Conservation (phyloP, 768 basidiomycete species). For the Tricholoma bakamatsutake region DNA sequence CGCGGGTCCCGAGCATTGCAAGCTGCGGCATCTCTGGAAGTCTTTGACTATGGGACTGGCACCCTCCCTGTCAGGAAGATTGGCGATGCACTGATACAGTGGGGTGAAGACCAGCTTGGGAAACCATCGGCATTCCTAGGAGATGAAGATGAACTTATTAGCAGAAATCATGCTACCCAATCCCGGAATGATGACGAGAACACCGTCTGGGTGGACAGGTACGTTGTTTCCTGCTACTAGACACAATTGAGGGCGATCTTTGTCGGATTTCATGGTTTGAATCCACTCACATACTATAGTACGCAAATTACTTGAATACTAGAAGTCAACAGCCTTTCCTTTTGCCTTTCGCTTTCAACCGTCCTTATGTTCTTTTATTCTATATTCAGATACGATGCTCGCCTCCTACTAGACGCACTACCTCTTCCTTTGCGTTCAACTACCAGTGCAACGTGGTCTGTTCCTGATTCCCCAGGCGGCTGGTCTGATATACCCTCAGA, state of each 20-base stretch:
- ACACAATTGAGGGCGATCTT: background rate
- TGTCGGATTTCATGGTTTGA: background rate
- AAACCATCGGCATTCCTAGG: constrained; percentile 10
- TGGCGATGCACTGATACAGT: constrained; percentile 30
- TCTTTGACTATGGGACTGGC: constrained; percentile 14
- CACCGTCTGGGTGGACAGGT: constrained; percentile 80
- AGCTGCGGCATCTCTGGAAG: constrained; percentile 34
- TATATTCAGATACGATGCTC: constrained; percentile 65
- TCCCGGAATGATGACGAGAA: constrained; percentile 10
- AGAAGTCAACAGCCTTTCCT: constrained; percentile 23
- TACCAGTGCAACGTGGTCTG: background rate
- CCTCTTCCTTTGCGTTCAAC: constrained; percentile 13
- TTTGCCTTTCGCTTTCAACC: constrained; percentile 14
- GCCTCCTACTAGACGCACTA: constrained; percentile 61
- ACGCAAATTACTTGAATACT: background rate
- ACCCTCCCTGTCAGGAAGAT: constrained; percentile 13
- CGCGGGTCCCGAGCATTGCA: constrained; percentile 41
- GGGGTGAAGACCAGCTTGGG: constrained; percentile 15
- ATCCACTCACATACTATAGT: background rate
- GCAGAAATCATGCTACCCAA: constrained; percentile 5
- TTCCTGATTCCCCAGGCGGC: constrained; percentile 46
- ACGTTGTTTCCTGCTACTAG: constrained; percentile 32
- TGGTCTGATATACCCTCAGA: constrained; percentile 89
- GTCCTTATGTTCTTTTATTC: constrained; percentile 1
- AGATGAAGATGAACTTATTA: constrained; percentile 19